phyloP scores from a whole-genome alignment of 257 asterid species.

The Salvia splendens region DNA sequence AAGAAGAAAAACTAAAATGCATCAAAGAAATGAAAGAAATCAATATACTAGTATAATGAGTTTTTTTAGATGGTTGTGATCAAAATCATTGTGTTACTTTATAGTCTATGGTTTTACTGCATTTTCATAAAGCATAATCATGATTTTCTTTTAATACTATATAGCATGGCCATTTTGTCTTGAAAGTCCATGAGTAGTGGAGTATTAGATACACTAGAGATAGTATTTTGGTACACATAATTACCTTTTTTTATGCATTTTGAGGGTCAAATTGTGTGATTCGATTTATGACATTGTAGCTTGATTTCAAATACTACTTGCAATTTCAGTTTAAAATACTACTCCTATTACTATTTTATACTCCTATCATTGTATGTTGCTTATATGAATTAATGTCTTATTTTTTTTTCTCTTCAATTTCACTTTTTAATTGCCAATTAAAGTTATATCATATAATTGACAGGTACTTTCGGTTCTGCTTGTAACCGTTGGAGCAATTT shows the following conservation, averaged over 20 bases:
- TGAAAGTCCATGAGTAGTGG: background rate
- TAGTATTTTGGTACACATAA: background rate
- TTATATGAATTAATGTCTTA: too few species aligned
- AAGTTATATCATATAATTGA: background rate
- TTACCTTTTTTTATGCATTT: background rate
- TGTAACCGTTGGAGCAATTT: constrained; percentile 66
- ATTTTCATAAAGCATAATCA: constrained; percentile 50
- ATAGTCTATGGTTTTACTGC: constrained; percentile 30
- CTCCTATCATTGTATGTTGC: background rate
- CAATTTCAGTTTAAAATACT: background rate
- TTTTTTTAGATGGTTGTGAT: constrained; percentile 16
- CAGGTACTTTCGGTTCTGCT: constrained; percentile 65
- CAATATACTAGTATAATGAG: background rate
- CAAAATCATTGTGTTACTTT: constrained; percentile 36
- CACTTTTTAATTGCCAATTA: background rate
- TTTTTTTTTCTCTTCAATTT: too few species aligned
- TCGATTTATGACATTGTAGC: background rate
- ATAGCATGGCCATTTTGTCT: background rate
- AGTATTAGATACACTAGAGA: constrained; percentile 4
- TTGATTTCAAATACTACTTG: too few species aligned
- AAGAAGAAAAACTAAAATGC: background rate
- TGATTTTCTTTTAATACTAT: constrained; percentile 33
- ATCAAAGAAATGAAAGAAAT: background rate
- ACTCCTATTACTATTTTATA: too few species aligned
- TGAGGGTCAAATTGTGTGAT: too few species aligned